Base-by-base conservation (phyloP, 1,139 yeast genomes). In the Geotrichum aggregatum region DNA sequence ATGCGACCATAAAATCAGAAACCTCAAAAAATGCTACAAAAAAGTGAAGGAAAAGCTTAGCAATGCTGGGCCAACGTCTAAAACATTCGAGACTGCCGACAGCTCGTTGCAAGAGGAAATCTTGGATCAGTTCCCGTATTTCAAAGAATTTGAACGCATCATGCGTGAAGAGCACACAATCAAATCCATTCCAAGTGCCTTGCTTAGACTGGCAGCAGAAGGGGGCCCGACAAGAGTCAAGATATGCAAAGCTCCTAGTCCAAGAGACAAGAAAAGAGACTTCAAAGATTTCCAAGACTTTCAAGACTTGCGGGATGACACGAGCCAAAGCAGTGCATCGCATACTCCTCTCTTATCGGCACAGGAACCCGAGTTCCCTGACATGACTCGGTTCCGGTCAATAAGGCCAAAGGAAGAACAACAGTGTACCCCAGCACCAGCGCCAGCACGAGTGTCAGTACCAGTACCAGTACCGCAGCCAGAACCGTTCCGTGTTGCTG, bases 1-100 rank as follows among this genome's bases (percentile, higher is more conserved):
- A 19, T 50, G 53, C 36, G 53, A 50, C 22, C 53, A 50, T 43
- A 50, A 50, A 35, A 50, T 50, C n/a, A 43, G 53, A 11, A 50
- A 50, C 14, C 47, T 50, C 22, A 50, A 50, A 41, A 50, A 50
- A 30, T 42, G 46, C 26, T 46, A 50, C 40, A 50, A 50, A 33
- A 46, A 46, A 30, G 48, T 46, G 40, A 42, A 38, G 33, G 47
- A 50, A 34, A 50, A 46, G 35, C 50, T 50, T 14, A 21, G 14
- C 30, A 28, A 34, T 18, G 21, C 10, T 3, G 42, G 44, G n/a
- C n/a, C 26, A 1, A 2, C 24, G 1, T 42, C 41, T 28, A 40
- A 42, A 2, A 10, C 28, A 1, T 42, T 45, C 19, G 44, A 42
- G 3, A 10, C 28, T 2, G 50, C 47, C 11, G 31, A 30, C 22